Percentiles rank a stretch among this genome's conserved stretches.
These are phyloP conservation scores for Kalmanozyma brasiliensis DNA, from an alignment of 1,284 basidiomycete species.

Conservation along the genomic window DNA sequence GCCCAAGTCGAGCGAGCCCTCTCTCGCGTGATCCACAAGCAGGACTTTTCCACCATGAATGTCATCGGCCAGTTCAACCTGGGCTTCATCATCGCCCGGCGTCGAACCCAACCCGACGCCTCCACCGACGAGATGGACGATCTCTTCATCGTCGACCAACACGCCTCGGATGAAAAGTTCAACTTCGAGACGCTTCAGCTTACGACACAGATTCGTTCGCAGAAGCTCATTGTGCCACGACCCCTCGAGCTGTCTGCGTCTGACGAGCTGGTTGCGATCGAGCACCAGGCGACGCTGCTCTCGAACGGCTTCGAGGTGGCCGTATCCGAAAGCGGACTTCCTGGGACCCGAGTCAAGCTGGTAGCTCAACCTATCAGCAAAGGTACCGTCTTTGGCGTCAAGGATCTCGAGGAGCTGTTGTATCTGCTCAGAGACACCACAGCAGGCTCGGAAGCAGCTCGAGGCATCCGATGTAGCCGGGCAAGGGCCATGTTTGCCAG, in stretches of 20 bases:
- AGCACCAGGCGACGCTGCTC: constrained; percentile 82
- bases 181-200: constrained; percentile 94
- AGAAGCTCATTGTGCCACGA: constrained; percentile 83
- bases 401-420: constrained; percentile 91
- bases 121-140: constrained; percentile 56
- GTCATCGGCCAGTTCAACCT: constrained; percentile 94
- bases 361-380: constrained; percentile 90
- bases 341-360: constrained; percentile 75
- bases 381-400: constrained; percentile 81
- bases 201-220: constrained; percentile 86
- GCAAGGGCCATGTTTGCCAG: constrained; percentile 96
- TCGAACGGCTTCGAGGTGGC: constrained; percentile 87
- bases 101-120: constrained; percentile 61
- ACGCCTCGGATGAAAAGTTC: constrained; percentile 89
- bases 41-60: constrained; percentile 85
- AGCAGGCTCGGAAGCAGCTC: constrained; percentile 72
- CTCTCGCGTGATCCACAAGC: constrained; percentile 85
- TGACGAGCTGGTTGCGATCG: constrained; percentile 87
- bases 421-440: constrained; percentile 83
- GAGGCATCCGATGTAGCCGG: constrained; percentile 85
- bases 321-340: constrained; percentile 71
- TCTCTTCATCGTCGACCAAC: constrained; percentile 88
- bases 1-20: constrained; percentile 78
- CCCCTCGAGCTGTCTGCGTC: constrained; percentile 84
- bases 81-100: constrained; percentile 89